Base-by-base conservation (phyloP, 2,329 filamentous ascomycete genomes). In the Cladophialophora yegresii region DNA sequence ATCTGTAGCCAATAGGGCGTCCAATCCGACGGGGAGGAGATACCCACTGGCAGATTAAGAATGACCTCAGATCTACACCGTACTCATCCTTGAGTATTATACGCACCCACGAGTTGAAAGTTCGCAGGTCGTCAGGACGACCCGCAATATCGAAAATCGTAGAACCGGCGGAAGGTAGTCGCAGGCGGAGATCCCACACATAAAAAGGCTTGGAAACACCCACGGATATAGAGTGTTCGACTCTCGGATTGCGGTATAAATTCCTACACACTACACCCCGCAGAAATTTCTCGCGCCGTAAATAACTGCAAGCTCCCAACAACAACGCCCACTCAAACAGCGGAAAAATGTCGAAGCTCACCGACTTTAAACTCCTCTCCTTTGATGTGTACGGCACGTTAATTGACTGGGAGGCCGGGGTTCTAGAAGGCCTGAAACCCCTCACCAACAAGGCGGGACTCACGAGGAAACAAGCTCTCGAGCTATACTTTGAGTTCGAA, bases 321-420 rank as follows among this genome's bases (percentile, higher is more conserved):
- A 12, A 4, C 47, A 22, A n/a, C n/a, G 40, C 26, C 26, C 26
- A 28, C 26, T 28, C 26, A 3, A 28, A 28, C 3, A 3, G 26
- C 8, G 8, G 20, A 8, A 26, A 22, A 4, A 58, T 58, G 55
- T 43, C 55, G 4, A 58, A 32, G 20, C 55, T 58, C 83, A 58
- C 55, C 8, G 55, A 58, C 30, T 58, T 58, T 10, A 40, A 36
- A 23, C 55, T 58, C n/a, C 55, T 91, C 57, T 87, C 85, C 72
- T 92, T 93, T 76, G 90, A 93, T 76, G 87, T 89, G 78, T 93
- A 90, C 75, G 89, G 89, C 74, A 93, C 90, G 0, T 82, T 93
- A 3, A 85, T 93, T 66, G 89, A 93, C 79, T 92, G 89, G 89
- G 88, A 92, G 75, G 73, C 78, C 10, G 89, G 89, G 64, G 83